Evolutionary conservation across 2,329 filamentous ascomycete genomes (phyloP).

Genomic region (Sphaerulina musiva): DNA sequence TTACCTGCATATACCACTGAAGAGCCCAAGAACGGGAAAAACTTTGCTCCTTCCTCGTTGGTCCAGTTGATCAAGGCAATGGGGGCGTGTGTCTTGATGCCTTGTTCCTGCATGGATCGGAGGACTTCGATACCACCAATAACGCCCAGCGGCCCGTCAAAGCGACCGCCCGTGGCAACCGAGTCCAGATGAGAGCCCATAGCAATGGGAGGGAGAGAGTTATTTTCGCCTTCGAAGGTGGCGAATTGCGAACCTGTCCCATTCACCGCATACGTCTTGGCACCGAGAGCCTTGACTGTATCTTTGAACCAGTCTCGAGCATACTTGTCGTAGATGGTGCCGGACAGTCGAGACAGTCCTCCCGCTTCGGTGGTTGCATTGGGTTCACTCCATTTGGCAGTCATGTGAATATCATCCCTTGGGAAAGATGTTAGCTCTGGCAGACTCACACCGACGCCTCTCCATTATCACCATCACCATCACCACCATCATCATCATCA

Average conservation of each 20-base stretch:
- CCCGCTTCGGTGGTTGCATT: slow-evolving; percentile 13
- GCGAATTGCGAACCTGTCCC: slow-evolving; percentile 27
- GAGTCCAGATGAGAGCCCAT: slow-evolving; percentile 26
- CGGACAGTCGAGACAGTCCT: slow-evolving; percentile 17
- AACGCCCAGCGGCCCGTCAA: slow-evolving; percentile 20
- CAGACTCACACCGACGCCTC: neutral
- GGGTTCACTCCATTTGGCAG: slow-evolving; percentile 20
- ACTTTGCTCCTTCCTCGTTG: slow-evolving; percentile 27
- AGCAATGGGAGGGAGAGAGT: slow-evolving; percentile 24
- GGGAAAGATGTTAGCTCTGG: neutral
- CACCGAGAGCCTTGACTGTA: slow-evolving; percentile 22
- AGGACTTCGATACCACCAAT: slow-evolving; percentile 20
- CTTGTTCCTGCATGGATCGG: slow-evolving; percentile 30
- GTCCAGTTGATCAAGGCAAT: slow-evolving; percentile 30
- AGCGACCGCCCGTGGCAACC: slow-evolving; percentile 20
- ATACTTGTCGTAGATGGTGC: slow-evolving; percentile 22
- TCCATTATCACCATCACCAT: neutral
- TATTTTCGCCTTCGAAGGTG: slow-evolving; percentile 20
- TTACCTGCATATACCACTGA: slow-evolving; percentile 24
- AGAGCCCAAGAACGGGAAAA: slow-evolving; percentile 20
- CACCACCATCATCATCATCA: neutral
- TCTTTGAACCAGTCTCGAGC: slow-evolving; percentile 29
- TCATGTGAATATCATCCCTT: slow-evolving; percentile 17
- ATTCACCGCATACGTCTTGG: slow-evolving; percentile 25
- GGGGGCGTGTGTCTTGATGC: slow-evolving; percentile 24